Conservation (phyloP, 1,139 yeast genomes). For the Scheffersomyces parashehatae region DNA sequence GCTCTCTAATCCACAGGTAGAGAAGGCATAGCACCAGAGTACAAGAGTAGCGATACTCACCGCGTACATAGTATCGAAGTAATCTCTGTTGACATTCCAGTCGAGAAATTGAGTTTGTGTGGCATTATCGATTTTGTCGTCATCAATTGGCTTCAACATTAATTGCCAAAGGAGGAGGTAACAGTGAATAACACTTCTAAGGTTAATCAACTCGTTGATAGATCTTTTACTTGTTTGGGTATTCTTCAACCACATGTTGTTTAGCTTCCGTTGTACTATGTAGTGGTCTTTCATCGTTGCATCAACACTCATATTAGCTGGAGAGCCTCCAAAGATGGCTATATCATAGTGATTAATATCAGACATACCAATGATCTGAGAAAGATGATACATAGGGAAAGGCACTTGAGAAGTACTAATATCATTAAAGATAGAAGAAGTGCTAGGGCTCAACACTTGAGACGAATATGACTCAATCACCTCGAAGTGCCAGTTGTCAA, state of each 20-base stretch:
- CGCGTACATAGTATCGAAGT: constrained; percentile 41
- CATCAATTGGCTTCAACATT: constrained; percentile 48
- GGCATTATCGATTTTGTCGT: constrained; percentile 19
- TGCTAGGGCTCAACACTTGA: constrained; percentile 7
- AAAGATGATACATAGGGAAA: constrained; percentile 58
- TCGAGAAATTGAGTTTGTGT: constrained; percentile 17
- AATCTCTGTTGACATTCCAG: constrained; percentile 34
- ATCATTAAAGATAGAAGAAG: constrained; percentile 14
- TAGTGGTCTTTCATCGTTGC: constrained; percentile 57
- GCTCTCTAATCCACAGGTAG: constrained; percentile 42
- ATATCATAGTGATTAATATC: constrained; percentile 76
- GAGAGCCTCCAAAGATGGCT: constrained; percentile 79
- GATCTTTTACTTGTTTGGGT: constrained; percentile 15
- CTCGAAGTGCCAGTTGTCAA: constrained; percentile 23
- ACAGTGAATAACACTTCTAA: constrained; percentile 59
- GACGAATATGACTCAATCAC: constrained; percentile 11
- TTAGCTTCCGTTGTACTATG: constrained; percentile 52
- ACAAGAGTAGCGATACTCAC: constrained; percentile 49
- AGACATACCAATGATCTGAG: constrained; percentile 64
- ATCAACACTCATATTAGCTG: constrained; percentile 75
- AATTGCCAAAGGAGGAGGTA: constrained; percentile 63
- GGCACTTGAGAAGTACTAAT: constrained; percentile 17
- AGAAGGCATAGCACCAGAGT: constrained; percentile 48
- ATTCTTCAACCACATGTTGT: constrained; percentile 44
- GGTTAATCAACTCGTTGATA: constrained; percentile 32